Conservation (phyloP, 768 basidiomycete genomes). For the Leucosporidium scottii region DNA sequence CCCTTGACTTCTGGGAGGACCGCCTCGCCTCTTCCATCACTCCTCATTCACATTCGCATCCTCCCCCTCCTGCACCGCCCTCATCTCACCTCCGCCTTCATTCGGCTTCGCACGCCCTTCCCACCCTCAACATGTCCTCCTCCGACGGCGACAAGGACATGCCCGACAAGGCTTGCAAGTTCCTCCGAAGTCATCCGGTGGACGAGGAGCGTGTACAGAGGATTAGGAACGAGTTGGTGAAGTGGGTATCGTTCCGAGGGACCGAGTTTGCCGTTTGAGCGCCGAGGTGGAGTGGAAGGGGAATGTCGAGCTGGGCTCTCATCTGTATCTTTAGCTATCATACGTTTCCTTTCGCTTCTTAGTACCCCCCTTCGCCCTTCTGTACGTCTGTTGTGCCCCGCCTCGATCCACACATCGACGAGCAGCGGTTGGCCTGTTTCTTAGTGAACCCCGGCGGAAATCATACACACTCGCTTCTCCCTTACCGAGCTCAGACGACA, state of each 20-base stretch:
- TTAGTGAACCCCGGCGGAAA: no score
- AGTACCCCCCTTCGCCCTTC: no score
- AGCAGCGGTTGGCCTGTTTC: no score
- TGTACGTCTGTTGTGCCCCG: no score
- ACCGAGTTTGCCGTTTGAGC: no score
- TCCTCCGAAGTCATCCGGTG: slow-evolving; percentile 56
- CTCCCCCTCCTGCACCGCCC: background rate
- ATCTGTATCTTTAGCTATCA: no score
- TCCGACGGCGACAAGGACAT: slow-evolving; percentile 18
- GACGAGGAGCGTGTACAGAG: slow-evolving; percentile 57
- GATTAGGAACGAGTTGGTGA: slow-evolving; percentile 58
- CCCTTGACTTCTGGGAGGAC: slow-evolving; percentile 73
- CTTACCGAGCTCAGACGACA: no score
- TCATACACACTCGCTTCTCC: no score
- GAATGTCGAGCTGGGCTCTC: no score
- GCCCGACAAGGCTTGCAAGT: slow-evolving; percentile 29
- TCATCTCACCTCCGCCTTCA: background rate
- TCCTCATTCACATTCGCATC: background rate
- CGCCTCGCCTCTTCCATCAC: slow-evolving; percentile 35
- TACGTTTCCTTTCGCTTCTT: no score
- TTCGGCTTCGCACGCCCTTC: slow-evolving; percentile 31
- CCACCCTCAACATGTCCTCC: slow-evolving; percentile 38
- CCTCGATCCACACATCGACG: no score
- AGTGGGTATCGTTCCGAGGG: slow-evolving; percentile 50
- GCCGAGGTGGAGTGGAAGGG: no score